These are phyloP conservation scores for Linnemannia schmuckeri DNA, from an alignment of 192 early-diverging fungal species.

Conservation along the genomic window DNA sequence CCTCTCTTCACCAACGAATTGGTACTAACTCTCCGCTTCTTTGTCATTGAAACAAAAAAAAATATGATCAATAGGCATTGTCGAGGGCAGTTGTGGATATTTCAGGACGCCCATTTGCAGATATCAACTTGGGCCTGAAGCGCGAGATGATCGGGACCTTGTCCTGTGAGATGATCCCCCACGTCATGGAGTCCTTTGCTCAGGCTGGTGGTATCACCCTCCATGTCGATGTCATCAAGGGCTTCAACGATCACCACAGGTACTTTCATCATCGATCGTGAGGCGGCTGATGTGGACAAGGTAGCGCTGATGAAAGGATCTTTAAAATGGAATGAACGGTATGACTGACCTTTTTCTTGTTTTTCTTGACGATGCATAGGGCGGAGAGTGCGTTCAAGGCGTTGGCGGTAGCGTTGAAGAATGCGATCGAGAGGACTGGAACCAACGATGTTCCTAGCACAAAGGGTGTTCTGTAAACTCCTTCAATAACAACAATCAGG, in stretches of 20 bases:
- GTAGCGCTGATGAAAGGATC: too few species aligned
- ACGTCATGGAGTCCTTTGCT: conserved; percentile 94
- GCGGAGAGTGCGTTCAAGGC: conserved; percentile 98
- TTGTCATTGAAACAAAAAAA: neutral
- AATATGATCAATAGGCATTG: conserved; percentile 86
- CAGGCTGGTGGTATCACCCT: conserved; percentile 92
- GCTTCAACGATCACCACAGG: conserved; percentile 98
- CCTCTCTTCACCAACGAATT: neutral
- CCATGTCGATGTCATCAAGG: conserved; percentile 96
- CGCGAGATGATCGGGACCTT: conserved; percentile 92
- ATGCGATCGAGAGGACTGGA: conserved; percentile 89
- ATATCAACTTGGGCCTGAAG: conserved; percentile 88
- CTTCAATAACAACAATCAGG: neutral
- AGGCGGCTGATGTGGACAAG: neutral
- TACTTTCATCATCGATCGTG: conserved; percentile 44
- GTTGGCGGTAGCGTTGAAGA: conserved; percentile 91
- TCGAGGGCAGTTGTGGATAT: conserved; percentile 97
- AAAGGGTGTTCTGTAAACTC: conserved; percentile 85
- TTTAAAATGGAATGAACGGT: neutral
- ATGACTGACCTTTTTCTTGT: neutral
- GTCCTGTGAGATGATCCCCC: conserved; percentile 99
- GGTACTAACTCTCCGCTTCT: neutral
- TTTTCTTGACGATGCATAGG: conserved; percentile 53
- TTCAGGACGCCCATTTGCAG: conserved; percentile 90
- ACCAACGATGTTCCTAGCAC: conserved; percentile 93